Evolutionary conservation across 805 yeast genomes (phyloP).

Genomic region (Cyberlindnera euphorbiiphila): DNA sequence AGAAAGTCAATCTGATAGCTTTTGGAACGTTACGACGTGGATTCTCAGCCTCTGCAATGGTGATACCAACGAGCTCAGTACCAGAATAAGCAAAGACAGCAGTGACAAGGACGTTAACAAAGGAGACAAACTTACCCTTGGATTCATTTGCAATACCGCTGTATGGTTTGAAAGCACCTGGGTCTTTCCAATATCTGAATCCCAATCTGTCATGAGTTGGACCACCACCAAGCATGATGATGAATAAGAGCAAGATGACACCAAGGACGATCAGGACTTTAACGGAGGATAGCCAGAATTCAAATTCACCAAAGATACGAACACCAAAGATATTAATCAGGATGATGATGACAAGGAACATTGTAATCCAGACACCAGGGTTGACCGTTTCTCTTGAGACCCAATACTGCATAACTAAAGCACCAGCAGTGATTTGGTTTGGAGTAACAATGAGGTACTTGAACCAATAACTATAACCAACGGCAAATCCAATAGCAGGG

Average conservation of each 20-base stretch:
- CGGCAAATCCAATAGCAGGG: conserved; percentile 29
- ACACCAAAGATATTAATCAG: conserved; percentile 50
- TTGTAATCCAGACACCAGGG: conserved; percentile 59
- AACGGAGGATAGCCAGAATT: conserved; percentile 44
- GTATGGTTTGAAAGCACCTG: conserved; percentile 57
- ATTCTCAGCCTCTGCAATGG: conserved; percentile 69
- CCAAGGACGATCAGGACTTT: conserved; percentile 46
- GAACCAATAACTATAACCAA: conserved; percentile 28
- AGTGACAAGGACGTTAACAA: conserved; percentile 57
- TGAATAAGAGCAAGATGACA: conserved; percentile 43
- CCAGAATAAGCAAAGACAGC: conserved; percentile 72
- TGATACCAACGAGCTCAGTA: conserved; percentile 65
- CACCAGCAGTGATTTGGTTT: conserved; percentile 53
- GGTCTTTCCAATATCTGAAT: conserved; percentile 64
- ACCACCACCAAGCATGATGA: conserved; percentile 74
- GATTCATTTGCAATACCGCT: conserved; percentile 41
- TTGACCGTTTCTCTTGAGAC: conserved; percentile 36
- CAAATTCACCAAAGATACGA: conserved; percentile 54
- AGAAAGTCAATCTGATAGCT: conserved; percentile 66
- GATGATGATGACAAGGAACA: conserved; percentile 36
- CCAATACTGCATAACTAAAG: conserved; percentile 50
- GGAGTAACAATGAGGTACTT: conserved; percentile 28
- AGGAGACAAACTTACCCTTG: conserved; percentile 57
- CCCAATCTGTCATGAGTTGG: conserved; percentile 73
- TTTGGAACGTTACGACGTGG: conserved; percentile 68